Conservation (phyloP, 1,284 basidiomycete species). For the Rhodofomes roseus region DNA sequence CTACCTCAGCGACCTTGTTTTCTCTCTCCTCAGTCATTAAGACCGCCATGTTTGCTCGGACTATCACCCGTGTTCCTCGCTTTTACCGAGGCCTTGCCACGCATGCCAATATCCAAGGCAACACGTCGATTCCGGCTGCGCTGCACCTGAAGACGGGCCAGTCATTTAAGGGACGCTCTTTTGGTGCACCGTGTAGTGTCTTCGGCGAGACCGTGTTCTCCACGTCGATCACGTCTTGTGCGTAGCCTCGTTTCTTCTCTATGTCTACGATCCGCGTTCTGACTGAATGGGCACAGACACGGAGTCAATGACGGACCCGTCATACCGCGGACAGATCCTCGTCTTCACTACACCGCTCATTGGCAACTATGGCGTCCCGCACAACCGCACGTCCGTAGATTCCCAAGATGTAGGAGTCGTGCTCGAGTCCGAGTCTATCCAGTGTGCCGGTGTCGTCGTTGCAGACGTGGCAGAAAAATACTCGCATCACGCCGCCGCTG, state of each 20-base stretch:
- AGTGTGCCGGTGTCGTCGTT: constrained; percentile 92
- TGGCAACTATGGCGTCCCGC: constrained; percentile 97
- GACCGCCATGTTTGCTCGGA: constrained; percentile 52
- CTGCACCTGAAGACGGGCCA: constrained; percentile 95
- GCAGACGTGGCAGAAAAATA: constrained; percentile 93
- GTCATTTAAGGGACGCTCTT: constrained; percentile 85
- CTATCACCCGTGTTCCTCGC: constrained; percentile 45
- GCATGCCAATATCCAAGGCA: constrained; percentile 41
- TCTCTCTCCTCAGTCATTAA: constrained; percentile 68
- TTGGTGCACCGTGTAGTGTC: constrained; percentile 85
- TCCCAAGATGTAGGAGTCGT: constrained; percentile 85
- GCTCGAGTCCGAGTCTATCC: constrained; percentile 87
- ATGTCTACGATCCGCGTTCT: constrained; percentile 12
- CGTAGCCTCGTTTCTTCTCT: constrained; percentile 24
- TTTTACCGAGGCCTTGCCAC: constrained; percentile 63
- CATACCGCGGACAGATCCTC: constrained; percentile 96
- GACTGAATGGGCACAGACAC: too few species aligned
- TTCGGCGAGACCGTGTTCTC: constrained; percentile 99
- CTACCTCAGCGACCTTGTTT: constrained; percentile 84
- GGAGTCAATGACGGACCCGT: constrained; percentile 99
- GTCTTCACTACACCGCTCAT: constrained; percentile 99
- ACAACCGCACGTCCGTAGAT: constrained; percentile 73
- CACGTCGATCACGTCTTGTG: constrained; percentile 97
- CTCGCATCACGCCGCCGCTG: constrained; percentile 92
- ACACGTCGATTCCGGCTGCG: constrained; percentile 62